A percentile compares a stretch with the other conserved stretches of the same genome.
These are phyloP conservation scores for Phanerochaete sordida DNA, from an alignment of 768 basidiomycete species.

Conservation along the genomic window DNA sequence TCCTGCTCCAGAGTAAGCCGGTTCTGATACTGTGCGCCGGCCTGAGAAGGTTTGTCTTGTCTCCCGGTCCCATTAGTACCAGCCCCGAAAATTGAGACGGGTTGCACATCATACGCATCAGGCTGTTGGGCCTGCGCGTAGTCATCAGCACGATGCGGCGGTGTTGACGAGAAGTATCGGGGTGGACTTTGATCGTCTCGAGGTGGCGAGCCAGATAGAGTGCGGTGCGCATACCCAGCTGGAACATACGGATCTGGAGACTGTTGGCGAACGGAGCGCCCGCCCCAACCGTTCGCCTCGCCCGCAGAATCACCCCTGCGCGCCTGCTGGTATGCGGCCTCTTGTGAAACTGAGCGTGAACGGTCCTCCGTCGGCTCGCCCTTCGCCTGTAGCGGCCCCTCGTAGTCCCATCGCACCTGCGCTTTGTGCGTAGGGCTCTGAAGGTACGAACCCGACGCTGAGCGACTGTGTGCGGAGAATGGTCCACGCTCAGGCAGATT, in stretches of 20 bases:
- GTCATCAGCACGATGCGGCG: neutral
- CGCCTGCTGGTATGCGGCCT: neutral
- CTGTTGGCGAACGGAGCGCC: neutral
- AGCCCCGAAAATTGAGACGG: neutral
- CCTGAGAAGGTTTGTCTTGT: neutral
- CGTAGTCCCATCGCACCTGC: neutral
- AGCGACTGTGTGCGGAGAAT: neutral
- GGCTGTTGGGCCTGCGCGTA: neutral
- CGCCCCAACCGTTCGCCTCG: neutral
- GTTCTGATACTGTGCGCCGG: neutral
- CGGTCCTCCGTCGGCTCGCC: neutral
- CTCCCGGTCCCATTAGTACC: neutral
- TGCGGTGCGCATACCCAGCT: too few species aligned
- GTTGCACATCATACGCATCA: neutral
- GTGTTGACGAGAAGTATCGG: neutral
- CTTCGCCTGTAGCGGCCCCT: neutral
- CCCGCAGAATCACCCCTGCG: neutral
- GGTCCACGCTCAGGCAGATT: conserved; percentile 5
- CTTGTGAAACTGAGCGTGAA: neutral
- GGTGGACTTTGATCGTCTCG: neutral
- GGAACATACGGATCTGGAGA: neutral
- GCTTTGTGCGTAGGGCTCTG: neutral
- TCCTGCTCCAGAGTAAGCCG: too few species aligned
- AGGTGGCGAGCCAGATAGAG: neutral
- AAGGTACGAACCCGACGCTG: neutral